Conservation (phyloP, 345 rosid genomes). For the Aegle marmelos region DNA sequence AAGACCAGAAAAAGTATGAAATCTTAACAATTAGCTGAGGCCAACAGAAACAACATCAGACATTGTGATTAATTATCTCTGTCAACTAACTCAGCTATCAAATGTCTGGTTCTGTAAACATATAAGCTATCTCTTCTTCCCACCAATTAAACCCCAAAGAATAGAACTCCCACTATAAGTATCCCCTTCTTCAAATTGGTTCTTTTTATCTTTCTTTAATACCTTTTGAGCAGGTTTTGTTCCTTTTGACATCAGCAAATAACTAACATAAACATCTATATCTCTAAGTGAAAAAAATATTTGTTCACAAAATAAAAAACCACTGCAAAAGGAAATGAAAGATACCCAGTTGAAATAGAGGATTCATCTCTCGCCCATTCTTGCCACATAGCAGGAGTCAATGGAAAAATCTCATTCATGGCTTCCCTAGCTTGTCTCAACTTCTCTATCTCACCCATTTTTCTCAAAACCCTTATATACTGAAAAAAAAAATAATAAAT, state of each 20-base stretch:
- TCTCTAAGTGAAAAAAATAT: neutral
- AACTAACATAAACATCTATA: neutral
- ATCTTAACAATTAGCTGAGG: neutral
- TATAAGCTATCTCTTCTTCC: neutral
- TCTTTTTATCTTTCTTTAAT: neutral
- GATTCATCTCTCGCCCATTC: constrained; percentile 91
- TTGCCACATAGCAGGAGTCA: constrained; percentile 75
- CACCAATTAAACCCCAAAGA: neutral
- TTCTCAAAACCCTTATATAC: constrained; percentile 80
- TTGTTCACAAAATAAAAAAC: neutral
- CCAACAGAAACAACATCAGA: neutral
- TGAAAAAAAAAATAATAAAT: constrained; percentile 23
- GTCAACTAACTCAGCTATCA: neutral
- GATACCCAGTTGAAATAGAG: constrained; percentile 54
- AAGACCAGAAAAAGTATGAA: neutral
- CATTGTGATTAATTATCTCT: neutral
- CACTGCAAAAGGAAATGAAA: neutral
- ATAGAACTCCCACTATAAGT: neutral
- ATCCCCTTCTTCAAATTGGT: neutral
- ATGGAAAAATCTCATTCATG: constrained; percentile 70
- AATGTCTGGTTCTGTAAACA: neutral
- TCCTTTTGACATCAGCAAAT: neutral
- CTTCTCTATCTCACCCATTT: constrained; percentile 73
- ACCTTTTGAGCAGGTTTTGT: neutral
- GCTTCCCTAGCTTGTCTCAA: constrained; percentile 79